Percentiles rank a stretch among this genome's conserved stretches.
Evolutionary conservation across 2,329 filamentous ascomycete genomes (phyloP).

Genomic region (Coniochaeta sp.): DNA sequence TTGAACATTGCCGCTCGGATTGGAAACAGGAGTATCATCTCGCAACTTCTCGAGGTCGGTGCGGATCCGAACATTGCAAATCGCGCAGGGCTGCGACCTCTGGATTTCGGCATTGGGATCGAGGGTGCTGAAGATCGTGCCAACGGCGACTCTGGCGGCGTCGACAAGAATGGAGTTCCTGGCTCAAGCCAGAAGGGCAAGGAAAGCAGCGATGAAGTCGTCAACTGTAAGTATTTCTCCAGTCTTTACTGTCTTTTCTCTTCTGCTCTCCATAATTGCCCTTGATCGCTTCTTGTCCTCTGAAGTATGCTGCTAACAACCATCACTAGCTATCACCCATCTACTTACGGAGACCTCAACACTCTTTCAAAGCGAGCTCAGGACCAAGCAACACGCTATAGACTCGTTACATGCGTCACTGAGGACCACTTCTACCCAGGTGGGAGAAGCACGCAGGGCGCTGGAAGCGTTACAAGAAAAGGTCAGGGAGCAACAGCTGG

Average conservation of each 20-base stretch:
- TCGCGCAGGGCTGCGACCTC: constrained; percentile 75
- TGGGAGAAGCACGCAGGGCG: constrained; percentile 68
- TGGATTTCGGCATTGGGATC: constrained; percentile 89
- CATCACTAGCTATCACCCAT: constrained; percentile 63
- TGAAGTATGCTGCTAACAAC: constrained; percentile 23
- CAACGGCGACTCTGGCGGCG: constrained; percentile 31
- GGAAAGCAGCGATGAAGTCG: constrained; percentile 73
- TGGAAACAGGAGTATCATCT: constrained; percentile 89
- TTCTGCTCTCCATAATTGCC: neutral
- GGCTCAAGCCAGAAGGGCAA: constrained; percentile 48
- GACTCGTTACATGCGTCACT: constrained; percentile 77
- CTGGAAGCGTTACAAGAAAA: constrained; percentile 65
- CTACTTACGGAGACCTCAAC: constrained; percentile 72
- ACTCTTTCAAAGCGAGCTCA: constrained; percentile 74
- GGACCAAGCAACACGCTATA: constrained; percentile 74
- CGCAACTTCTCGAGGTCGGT: constrained; percentile 91
- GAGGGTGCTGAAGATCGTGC: constrained; percentile 41
- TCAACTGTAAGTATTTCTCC: constrained; percentile 57
- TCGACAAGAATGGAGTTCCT: constrained; percentile 36
- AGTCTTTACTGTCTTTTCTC: neutral
- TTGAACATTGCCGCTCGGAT: constrained; percentile 90
- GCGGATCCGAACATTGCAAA: constrained; percentile 91
- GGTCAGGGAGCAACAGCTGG: constrained; percentile 56
- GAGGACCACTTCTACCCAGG: constrained; percentile 68
- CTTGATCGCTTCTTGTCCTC: neutral